A percentile compares a stretch with the other conserved stretches of the same genome.
These are phyloP conservation scores for Phytophthora pini DNA, from an alignment of 352 stramenopile genomes.

Conservation along the genomic window DNA sequence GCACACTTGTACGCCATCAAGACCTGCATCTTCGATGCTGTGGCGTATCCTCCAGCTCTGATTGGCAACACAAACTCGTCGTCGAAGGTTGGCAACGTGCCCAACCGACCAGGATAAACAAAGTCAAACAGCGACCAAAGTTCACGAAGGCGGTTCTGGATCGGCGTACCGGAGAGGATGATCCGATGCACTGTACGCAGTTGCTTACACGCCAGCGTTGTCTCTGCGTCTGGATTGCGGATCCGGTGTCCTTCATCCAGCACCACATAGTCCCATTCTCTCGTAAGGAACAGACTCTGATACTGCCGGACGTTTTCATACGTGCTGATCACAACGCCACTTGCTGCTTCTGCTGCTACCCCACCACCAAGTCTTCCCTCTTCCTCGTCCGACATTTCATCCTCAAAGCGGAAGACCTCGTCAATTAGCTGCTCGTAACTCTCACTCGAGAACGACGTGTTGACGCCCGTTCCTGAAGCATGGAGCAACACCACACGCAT, in stretches of 20 bases:
- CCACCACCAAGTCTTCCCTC: conserved; percentile 5
- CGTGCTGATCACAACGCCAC: conserved; percentile 94
- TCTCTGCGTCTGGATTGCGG: conserved; percentile 97
- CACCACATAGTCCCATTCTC: conserved; percentile 97
- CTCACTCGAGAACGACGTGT: conserved; percentile 36
- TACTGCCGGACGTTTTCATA: conserved; percentile 97
- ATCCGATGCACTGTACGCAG: conserved; percentile 92
- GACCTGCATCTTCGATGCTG: conserved; percentile 94
- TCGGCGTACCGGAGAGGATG: conserved; percentile 92
- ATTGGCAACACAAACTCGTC: conserved; percentile 98
- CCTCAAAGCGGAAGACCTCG: conserved; percentile 52
- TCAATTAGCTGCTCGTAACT: conserved; percentile 70
- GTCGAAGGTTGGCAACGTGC: conserved; percentile 98
- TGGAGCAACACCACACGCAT: conserved; percentile 92
- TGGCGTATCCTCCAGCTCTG: conserved; percentile 92
- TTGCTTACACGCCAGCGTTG: conserved; percentile 95
- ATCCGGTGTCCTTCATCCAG: conserved; percentile 99
- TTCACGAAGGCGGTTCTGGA: conserved; percentile 96
- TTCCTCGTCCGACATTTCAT: conserved; percentile 33
- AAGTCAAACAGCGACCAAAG: conserved; percentile 99
- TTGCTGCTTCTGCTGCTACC: conserved; percentile 15
- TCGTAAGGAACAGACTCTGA: conserved; percentile 88
- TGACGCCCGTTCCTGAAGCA: conserved; percentile 72
- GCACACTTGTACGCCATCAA: conserved; percentile 97
- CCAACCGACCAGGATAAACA: conserved; percentile 97